These are phyloP conservation scores for Penicillium flavigenum DNA, from an alignment of 495 filamentous ascomycete species.

Conservation along the genomic window DNA sequence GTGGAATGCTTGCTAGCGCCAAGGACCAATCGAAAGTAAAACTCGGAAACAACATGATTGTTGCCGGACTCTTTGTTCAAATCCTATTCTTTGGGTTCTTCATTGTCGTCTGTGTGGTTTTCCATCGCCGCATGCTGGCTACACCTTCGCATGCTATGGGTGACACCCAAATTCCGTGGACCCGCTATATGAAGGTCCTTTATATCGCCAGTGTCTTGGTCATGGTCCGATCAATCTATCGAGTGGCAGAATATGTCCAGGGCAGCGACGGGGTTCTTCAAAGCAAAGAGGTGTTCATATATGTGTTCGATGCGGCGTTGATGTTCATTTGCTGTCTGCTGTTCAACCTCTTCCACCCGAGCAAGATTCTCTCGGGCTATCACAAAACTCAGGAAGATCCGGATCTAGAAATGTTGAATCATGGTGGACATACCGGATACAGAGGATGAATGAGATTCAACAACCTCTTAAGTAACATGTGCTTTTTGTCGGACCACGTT, in stretches of 20 bases:
- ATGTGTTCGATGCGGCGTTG: conserved; percentile 42
- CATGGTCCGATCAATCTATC: conserved; percentile 59
- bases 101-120: conserved; percentile 37
- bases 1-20: conserved; percentile 26
- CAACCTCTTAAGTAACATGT: not conserved
- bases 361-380: conserved; percentile 11
- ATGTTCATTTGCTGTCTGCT: conserved; percentile 42
- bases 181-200: conserved; percentile 46
- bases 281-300: conserved; percentile 56
- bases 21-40: conserved; percentile 26
- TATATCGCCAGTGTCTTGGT: conserved; percentile 55
- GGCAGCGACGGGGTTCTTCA: conserved; percentile 53
- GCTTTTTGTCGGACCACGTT: not conserved
- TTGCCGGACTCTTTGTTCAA: conserved; percentile 46
- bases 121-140: conserved; percentile 51
- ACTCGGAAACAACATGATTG: conserved; percentile 45
- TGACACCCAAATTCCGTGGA: conserved; percentile 39
- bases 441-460: not conserved
- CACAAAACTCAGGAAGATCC: not conserved
- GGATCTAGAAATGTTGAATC: conserved; percentile 21
- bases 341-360: conserved; percentile 40
- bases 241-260: conserved; percentile 60
- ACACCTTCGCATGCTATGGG: conserved; percentile 28
- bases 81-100: conserved; percentile 47
- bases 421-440: not conserved